Percentiles rank a stretch among this genome's conserved stretches.
These are phyloP conservation scores for Cyberlindnera nakhonratchasimensis DNA, from an alignment of 805 yeast species.

Conservation along the genomic window DNA sequence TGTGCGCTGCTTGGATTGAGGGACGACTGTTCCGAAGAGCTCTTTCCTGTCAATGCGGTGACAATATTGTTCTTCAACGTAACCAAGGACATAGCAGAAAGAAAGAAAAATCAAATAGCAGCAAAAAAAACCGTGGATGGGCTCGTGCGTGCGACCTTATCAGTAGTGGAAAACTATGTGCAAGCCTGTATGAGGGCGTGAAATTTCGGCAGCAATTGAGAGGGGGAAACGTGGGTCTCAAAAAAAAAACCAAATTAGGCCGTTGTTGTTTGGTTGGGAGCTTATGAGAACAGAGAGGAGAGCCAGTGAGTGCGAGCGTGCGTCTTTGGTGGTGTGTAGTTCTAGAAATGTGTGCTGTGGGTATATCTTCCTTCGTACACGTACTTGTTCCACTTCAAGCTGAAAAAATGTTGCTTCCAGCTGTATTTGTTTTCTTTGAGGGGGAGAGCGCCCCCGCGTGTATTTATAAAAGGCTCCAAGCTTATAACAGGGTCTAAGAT, in stretches of 20 bases:
- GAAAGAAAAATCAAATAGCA: no score
- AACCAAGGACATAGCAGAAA: constrained; percentile 24
- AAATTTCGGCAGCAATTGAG: not conserved
- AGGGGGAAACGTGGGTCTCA: constrained; percentile 5
- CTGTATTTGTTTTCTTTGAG: not conserved
- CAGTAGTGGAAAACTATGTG: not conserved
- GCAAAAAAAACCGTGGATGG: no score
- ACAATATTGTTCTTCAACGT: constrained; percentile 27
- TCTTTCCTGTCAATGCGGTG: constrained; percentile 14
- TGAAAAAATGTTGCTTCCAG: no score
- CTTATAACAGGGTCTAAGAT: not conserved
- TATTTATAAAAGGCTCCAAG: constrained; percentile 5
- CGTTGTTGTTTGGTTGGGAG: not conserved
- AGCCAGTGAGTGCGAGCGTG: no score
- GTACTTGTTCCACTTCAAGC: no score
- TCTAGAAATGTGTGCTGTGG: no score
- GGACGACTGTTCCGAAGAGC: not conserved
- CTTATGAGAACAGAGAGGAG: no score
- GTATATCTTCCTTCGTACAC: not conserved
- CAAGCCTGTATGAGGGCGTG: no score
- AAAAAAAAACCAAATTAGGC: not conserved
- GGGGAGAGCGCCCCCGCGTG: not conserved
- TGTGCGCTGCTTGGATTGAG: constrained; percentile 14
- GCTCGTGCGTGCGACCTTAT: constrained; percentile 5
- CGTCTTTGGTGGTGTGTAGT: no score